These are phyloP conservation scores for Rhodotorula sp. DNA, from an alignment of 1,284 basidiomycete species.

Conservation along the genomic window DNA sequence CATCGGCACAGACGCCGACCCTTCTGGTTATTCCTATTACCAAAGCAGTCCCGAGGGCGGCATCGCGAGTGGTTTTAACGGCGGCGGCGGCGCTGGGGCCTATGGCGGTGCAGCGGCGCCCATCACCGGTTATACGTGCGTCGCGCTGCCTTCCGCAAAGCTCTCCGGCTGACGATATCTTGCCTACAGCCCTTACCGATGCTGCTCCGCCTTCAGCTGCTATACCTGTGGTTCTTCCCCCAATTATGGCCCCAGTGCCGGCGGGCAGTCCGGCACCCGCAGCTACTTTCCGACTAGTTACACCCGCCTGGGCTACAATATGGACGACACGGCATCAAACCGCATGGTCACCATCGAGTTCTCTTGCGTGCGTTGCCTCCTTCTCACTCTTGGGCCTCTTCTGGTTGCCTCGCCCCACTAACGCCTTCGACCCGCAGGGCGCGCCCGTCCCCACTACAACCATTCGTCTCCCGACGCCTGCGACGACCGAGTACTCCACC, in stretches of 20 bases:
- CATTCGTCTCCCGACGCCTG: background rate
- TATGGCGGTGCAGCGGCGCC: background rate
- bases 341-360: background rate
- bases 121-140: background rate
- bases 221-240: background rate
- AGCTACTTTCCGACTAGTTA: background rate
- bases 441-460: background rate
- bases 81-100: background rate
- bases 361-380: background rate
- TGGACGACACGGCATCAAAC: background rate
- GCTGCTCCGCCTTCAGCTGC: no score
- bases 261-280: background rate
- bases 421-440: background rate
- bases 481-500: background rate
- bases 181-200: background rate
- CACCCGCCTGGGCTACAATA: background rate
- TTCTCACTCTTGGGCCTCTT: background rate
- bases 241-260: background rate
- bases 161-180: background rate
- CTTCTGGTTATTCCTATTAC: background rate
- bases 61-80: background rate
- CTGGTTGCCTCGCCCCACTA: background rate
- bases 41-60: background rate
- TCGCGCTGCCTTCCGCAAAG: accelerated
- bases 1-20: background rate